phyloP scores from a whole-genome alignment of 495 filamentous ascomycete species.

The Neurospora sp. region DNA sequence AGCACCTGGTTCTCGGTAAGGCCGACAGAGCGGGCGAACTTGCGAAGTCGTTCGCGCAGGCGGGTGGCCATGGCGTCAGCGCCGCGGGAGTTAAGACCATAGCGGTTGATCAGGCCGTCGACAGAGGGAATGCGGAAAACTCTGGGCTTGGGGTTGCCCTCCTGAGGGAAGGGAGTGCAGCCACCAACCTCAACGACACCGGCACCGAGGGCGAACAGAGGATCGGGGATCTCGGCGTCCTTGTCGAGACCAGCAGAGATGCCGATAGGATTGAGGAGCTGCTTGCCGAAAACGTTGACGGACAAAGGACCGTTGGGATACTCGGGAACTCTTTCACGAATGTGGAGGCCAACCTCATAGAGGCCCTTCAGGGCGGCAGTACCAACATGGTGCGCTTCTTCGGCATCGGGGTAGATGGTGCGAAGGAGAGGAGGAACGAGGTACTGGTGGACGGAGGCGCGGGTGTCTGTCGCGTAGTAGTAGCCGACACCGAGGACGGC shows the following conservation, averaged over 20 bases:
- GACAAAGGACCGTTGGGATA: slow-evolving; percentile 21
- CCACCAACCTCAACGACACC: slow-evolving; percentile 86
- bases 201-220: slow-evolving; percentile 71
- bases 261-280: slow-evolving; percentile 73
- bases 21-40: slow-evolving; percentile 61
- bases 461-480: slow-evolving; percentile 81
- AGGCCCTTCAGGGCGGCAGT: slow-evolving; percentile 58
- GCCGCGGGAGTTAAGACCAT: slow-evolving; percentile 86
- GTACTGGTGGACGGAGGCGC: slow-evolving; percentile 75
- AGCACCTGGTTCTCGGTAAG: slow-evolving; percentile 63
- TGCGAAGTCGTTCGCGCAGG: slow-evolving; percentile 64
- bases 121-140: slow-evolving; percentile 78
- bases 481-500: slow-evolving; percentile 36
- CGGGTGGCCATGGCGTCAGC: slow-evolving; percentile 75
- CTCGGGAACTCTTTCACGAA: slow-evolving; percentile 53
- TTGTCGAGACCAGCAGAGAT: slow-evolving; percentile 94
- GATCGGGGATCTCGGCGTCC: slow-evolving; percentile 74
- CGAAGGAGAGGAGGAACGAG: slow-evolving; percentile 67
- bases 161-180: slow-evolving; percentile 73
- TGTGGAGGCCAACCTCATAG: slow-evolving; percentile 55
- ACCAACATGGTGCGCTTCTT: slow-evolving; percentile 79
- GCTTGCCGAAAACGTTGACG: slow-evolving; percentile 65
- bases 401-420: slow-evolving; percentile 66
- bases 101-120: slow-evolving; percentile 85
- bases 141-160: slow-evolving; percentile 75